Conservation (phyloP, 2,329 filamentous ascomycete species). For the Pyricularia sp. region DNA sequence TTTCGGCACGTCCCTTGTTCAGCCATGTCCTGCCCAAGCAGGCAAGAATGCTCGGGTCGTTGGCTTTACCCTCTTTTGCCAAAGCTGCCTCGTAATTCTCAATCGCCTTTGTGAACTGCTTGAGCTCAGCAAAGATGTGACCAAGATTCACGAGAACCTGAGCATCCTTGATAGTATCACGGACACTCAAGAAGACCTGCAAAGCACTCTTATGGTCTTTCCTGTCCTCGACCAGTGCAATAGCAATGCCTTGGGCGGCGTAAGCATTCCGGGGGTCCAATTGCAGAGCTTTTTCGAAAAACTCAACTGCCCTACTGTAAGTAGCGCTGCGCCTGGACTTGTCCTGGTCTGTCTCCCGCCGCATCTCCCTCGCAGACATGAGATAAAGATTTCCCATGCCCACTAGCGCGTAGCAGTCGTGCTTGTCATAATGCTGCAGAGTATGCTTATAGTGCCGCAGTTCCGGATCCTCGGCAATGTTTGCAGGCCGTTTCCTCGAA, state of each 20-base stretch:
- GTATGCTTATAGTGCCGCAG: constrained; percentile 96
- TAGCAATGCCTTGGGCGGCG: constrained; percentile 90
- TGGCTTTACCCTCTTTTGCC: constrained; percentile 62
- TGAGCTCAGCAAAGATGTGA: constrained; percentile 83
- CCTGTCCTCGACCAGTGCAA: constrained; percentile 88
- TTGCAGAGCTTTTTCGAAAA: constrained; percentile 94
- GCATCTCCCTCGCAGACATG: constrained; percentile 85
- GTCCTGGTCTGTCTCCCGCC: constrained; percentile 77
- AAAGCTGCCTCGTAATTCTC: constrained; percentile 89
- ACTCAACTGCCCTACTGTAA: constrained; percentile 90
- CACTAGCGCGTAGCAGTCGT: constrained; percentile 91
- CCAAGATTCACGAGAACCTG: constrained; percentile 90
- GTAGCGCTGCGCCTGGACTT: constrained; percentile 82
- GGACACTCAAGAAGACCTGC: constrained; percentile 80
- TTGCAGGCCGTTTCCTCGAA: constrained; percentile 70
- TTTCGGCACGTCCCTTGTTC: constrained; percentile 60
- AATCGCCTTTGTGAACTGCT: constrained; percentile 84
- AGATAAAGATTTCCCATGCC: constrained; percentile 95
- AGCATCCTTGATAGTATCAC: constrained; percentile 80
- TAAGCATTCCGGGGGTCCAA: constrained; percentile 94
- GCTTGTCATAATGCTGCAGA: constrained; percentile 88
- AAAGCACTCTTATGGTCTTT: constrained; percentile 79
- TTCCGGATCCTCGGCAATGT: constrained; percentile 82
- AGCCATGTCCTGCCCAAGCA: constrained; percentile 86
- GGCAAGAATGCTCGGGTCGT: constrained; percentile 70